These are phyloP conservation scores for Berberis thunbergii DNA, from an alignment of 164 flowering plant species.

Conservation along the genomic window DNA sequence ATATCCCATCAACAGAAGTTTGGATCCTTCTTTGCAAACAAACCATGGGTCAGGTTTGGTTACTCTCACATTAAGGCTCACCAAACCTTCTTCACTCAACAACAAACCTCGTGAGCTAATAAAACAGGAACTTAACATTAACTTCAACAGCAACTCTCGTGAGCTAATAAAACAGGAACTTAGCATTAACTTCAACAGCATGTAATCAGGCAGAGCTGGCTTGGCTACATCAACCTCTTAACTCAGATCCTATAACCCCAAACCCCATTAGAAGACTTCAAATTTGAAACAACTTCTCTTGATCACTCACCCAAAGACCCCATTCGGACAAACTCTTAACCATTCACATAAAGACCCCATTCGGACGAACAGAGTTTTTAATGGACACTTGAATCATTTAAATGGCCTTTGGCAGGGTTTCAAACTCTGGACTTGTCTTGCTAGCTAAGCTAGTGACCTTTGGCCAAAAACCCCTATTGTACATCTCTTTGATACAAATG, in stretches of 20 bases:
- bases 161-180: background rate
- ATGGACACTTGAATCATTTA: too few relatives aligned
- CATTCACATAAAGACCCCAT: too few relatives aligned
- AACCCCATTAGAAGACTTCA: background rate
- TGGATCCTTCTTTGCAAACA: background rate
- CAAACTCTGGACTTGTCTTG: too few relatives aligned
- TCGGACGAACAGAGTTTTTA: too few relatives aligned
- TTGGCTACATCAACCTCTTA: background rate
- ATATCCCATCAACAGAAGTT: too few relatives aligned
- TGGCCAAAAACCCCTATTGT: too few relatives aligned
- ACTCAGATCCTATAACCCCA: background rate
- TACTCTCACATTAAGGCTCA: conserved; percentile 1
- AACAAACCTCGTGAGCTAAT: background rate
- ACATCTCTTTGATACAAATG: too few relatives aligned
- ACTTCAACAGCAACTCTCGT: conserved; percentile 1
- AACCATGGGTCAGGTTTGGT: background rate
- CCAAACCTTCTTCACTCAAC: background rate
- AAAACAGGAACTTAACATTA: background rate
- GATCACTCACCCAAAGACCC: background rate
- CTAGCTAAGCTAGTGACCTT: too few relatives aligned
- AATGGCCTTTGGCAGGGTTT: too few relatives aligned
- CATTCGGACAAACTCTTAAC: too few relatives aligned
- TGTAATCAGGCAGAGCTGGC: conserved; percentile 3
- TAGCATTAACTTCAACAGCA: conserved; percentile 7
- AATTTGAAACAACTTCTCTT: background rate